Evolutionary conservation across 768 basidiomycete species (phyloP), one percentile per base, ranked within the genome.

Genomic region (Amanita molliuscula): DNA sequence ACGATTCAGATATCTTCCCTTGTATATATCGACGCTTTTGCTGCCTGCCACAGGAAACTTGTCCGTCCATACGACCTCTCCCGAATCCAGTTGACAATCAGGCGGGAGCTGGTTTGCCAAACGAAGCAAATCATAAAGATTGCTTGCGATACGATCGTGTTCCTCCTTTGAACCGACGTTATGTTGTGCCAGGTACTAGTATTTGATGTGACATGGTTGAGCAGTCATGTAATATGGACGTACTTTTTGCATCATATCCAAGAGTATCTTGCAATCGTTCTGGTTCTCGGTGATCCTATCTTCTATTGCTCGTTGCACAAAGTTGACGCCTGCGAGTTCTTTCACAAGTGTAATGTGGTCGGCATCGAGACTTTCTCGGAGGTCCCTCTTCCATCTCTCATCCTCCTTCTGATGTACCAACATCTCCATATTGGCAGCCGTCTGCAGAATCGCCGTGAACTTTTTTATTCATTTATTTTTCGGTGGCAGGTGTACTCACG

Each of bases 241-340:
- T 28, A 76, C 78, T 53, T 67, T 64, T 57, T 80, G 77, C 69
- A 79, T 71, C 55, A 78, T 55, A 8, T 48, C 44, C 76, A 79
- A 78, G 43, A 79, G 63, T 28, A 63, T 53, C 33, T 58, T 61
- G 53, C 70, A 65, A 16, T 61, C 61, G n/a, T 58, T 51, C 40
- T 66, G 63, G 33, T 66, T 67, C 44, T 59, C 52, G 28, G 70
- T 55, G 28, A 63, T 58, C 34, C 62, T 62, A 8, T 61, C 60
- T 6, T 67, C 61, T 41, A 74, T 60, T 0, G 57, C 60, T 51
- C 73, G 69, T 23, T 61, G 59, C 51, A 74, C 69, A 50, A 66
- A 58, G 43, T 78, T 69, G 44, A 72, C 69, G 25, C 71, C 67
- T 3, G 80, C 63, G 47, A 66, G 68, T 16, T 60, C 54, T n/a